phyloP scores from a whole-genome alignment of 2,329 filamentous ascomycete species.

The Neopestalotiopsis clavispora region DNA sequence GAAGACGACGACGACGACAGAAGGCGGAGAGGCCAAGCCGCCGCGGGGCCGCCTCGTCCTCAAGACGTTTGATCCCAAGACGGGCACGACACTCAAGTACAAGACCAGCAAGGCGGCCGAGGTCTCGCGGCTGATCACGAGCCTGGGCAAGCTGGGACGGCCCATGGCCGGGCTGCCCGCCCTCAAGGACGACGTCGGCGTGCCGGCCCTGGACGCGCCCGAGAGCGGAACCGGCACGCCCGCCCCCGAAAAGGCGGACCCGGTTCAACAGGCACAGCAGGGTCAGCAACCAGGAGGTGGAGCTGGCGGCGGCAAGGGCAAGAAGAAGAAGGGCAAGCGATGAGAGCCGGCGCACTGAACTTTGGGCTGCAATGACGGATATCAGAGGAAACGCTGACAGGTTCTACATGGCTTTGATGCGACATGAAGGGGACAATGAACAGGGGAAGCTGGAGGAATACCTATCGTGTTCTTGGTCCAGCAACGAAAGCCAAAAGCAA shows the following conservation, averaged over 20 bases:
- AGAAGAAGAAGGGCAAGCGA: constrained; percentile 76
- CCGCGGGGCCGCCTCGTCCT: constrained; percentile 75
- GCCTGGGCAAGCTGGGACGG: constrained; percentile 76
- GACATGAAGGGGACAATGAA: too few species aligned
- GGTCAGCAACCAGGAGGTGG: constrained; percentile 29
- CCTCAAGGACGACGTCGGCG: constrained; percentile 39
- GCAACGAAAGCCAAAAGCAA: not conserved
- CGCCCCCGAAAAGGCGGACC: constrained; percentile 28
- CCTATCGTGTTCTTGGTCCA: too few species aligned
- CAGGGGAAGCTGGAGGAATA: too few species aligned
- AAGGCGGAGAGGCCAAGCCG: constrained; percentile 36
- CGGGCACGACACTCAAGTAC: constrained; percentile 88
- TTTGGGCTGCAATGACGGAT: not conserved
- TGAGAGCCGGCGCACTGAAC: constrained; percentile 33
- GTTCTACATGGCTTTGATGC: too few species aligned
- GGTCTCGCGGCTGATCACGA: constrained; percentile 80
- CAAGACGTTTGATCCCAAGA: constrained; percentile 86
- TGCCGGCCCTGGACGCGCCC: constrained; percentile 44
- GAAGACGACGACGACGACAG: constrained; percentile 25
- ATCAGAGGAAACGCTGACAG: too few species aligned
- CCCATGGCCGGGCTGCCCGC: constrained; percentile 64
- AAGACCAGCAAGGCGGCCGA: constrained; percentile 89
- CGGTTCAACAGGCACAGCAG: constrained; percentile 24
- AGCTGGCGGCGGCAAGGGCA: constrained; percentile 57
- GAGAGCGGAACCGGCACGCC: constrained; percentile 40